phyloP scores from a whole-genome alignment of 2,329 filamentous ascomycete species.

The Trichophyton schoenleinii region DNA sequence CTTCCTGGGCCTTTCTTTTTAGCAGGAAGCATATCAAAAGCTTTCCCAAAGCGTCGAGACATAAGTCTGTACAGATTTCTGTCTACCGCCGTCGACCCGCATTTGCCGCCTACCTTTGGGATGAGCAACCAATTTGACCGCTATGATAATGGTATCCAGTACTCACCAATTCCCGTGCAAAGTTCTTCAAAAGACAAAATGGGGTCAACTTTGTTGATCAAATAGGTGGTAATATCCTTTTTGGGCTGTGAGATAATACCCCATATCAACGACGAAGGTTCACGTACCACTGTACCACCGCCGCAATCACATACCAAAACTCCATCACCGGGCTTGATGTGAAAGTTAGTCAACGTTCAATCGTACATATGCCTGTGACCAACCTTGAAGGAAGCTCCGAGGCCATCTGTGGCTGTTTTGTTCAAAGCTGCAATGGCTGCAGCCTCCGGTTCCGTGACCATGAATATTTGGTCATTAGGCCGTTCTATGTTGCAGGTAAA shows the following conservation, averaged over 20 bases:
- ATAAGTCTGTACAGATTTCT: conserved; percentile 23
- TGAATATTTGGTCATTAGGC: conserved; percentile 10
- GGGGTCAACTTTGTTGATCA: conserved; percentile 3
- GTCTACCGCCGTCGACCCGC: conserved; percentile 25
- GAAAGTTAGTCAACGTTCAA: neutral
- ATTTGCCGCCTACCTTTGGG: conserved; percentile 20
- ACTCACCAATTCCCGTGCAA: conserved; percentile 7
- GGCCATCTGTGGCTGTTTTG: neutral
- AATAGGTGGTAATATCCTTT: neutral
- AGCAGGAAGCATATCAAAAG: conserved; percentile 18
- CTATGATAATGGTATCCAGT: neutral
- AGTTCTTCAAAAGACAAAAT: conserved; percentile 12
- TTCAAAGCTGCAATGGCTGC: conserved; percentile 9
- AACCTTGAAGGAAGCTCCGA: neutral
- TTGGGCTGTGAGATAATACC: neutral
- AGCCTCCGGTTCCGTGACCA: conserved; percentile 15
- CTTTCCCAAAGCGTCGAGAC: conserved; percentile 18
- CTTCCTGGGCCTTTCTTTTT: conserved; percentile 21
- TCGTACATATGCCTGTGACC: neutral
- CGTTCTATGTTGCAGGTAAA: conserved; percentile 9
- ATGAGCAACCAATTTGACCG: neutral
- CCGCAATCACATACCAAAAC: neutral
- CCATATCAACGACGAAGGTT: too few relatives aligned
- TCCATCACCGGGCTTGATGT: neutral
- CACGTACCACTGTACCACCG: neutral